Evolutionary conservation across 768 basidiomycete genomes (phyloP).

Genomic region (Tricholomella constricta): DNA sequence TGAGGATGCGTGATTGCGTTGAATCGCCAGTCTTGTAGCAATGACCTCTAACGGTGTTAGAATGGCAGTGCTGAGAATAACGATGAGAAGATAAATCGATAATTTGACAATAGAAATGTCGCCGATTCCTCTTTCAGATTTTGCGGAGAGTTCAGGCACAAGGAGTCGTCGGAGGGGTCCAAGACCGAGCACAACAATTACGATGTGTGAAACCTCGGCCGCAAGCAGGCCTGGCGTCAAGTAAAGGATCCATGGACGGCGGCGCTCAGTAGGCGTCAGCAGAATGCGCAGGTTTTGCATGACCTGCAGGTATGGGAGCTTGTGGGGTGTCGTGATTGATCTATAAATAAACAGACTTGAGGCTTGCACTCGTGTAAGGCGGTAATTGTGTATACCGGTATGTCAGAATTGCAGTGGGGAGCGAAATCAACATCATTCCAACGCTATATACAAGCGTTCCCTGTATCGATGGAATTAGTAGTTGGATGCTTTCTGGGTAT

Average conservation of each 20-base stretch:
- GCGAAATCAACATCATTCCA: constrained; percentile 62
- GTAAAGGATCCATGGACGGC: constrained; percentile 79
- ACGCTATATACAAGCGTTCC: constrained; percentile 67
- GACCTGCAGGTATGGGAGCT: constrained; percentile 62
- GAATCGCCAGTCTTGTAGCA: constrained; percentile 74
- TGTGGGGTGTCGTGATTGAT: constrained; percentile 82
- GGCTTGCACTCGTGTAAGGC: constrained; percentile 1
- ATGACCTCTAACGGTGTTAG: constrained; percentile 83
- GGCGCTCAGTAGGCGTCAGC: constrained; percentile 80
- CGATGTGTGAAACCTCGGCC: constrained; percentile 52
- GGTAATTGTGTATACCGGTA: constrained; percentile 55
- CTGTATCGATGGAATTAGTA: constrained; percentile 22
- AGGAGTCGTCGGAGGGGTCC: constrained; percentile 49
- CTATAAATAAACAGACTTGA: constrained; percentile 37
- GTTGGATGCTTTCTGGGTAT: neutral
- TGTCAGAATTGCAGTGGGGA: constrained; percentile 73
- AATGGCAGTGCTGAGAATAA: constrained; percentile 55
- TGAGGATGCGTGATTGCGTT: constrained; percentile 77
- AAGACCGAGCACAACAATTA: constrained; percentile 47
- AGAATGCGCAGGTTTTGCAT: constrained; percentile 65
- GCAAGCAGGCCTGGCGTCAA: constrained; percentile 75
- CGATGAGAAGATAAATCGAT: constrained; percentile 57
- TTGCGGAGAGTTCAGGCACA: constrained; percentile 39
- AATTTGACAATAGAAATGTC: constrained; percentile 54
- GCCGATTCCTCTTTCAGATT: constrained; percentile 29